phyloP scores from a whole-genome alignment of 2,329 filamentous ascomycete species.

The Xylariaceae sp. region DNA sequence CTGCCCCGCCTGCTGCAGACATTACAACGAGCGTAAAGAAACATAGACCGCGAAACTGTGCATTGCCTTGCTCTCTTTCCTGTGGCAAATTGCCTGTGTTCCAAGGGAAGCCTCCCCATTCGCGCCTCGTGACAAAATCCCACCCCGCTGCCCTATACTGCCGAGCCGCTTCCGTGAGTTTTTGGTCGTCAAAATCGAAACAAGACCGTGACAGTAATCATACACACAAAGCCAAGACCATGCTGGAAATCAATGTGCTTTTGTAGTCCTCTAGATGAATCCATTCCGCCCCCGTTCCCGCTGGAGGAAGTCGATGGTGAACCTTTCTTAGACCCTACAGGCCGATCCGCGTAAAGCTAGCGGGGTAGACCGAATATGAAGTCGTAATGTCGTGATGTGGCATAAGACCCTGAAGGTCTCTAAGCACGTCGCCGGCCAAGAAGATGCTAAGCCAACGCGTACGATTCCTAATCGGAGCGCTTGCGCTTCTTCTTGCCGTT shows the following conservation, averaged over 20 bases:
- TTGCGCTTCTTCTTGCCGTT: constrained; percentile 69
- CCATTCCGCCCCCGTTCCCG: constrained; percentile 12
- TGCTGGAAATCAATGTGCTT: constrained; percentile 29
- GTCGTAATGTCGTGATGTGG: constrained; percentile 34
- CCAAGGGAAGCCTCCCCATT: constrained; percentile 18
- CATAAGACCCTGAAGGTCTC: constrained; percentile 22
- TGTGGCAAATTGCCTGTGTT: constrained; percentile 19
- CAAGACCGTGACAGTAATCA: constrained; percentile 30
- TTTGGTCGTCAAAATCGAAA: constrained; percentile 25
- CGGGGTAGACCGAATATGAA: constrained; percentile 24
- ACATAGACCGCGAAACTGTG: constrained; percentile 30
- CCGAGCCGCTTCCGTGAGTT: constrained; percentile 14
- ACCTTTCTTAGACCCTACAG: constrained; percentile 19
- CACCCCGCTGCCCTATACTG: constrained; percentile 14
- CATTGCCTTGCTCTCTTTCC: constrained; percentile 12
- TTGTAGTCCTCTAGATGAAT: constrained; percentile 29
- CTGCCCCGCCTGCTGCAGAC: constrained; percentile 30
- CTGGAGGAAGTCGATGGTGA: constrained; percentile 11
- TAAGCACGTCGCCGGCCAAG: too few species aligned
- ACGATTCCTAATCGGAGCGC: constrained; percentile 61
- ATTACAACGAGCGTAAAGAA: constrained; percentile 50
- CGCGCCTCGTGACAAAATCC: constrained; percentile 21
- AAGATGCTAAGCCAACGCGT: constrained; percentile 11
- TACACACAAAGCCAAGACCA: constrained; percentile 36
- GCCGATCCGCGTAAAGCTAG: constrained; percentile 23